Conservation (phyloP, 257 asterid genomes). For the Gentiana macrophylla region DNA sequence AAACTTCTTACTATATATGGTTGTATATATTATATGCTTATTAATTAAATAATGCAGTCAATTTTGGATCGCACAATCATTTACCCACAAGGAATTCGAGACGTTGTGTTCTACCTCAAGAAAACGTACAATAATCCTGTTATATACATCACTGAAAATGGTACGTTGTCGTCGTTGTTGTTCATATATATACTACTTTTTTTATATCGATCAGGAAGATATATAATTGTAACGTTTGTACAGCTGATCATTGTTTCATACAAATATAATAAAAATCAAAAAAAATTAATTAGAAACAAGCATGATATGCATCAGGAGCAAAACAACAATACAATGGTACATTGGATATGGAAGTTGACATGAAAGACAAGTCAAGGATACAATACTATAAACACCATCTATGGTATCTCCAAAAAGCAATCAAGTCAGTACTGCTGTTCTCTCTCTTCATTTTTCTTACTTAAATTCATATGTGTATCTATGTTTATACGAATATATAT, state of each 20-base stretch:
- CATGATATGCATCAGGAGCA: conserved; percentile 9
- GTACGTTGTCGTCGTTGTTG: background rate
- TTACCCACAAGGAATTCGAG: conserved; percentile 38
- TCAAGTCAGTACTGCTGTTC: conserved; percentile 11
- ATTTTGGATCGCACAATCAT: conserved; percentile 17
- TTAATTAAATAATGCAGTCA: conserved; percentile 21
- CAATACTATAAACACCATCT: conserved; percentile 28
- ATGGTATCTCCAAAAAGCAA: conserved; percentile 23
- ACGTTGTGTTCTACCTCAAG: conserved; percentile 31
- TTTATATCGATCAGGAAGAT: too few relatives aligned
- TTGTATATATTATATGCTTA: background rate
- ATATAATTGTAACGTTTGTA: too few relatives aligned
- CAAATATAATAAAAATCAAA: too few relatives aligned
- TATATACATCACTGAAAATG: conserved; percentile 35
- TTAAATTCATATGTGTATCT: background rate
- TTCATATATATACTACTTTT: too few relatives aligned
- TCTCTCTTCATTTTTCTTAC: background rate
- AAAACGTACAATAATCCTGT: conserved; percentile 26
- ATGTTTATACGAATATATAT: background rate
- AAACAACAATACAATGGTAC: conserved; percentile 11
- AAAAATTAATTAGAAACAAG: too few relatives aligned
- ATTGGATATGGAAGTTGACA: background rate
- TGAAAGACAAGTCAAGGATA: conserved; percentile 20
- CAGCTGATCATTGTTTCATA: too few relatives aligned
- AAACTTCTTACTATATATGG: background rate